Conservation (phyloP, 2,329 filamentous ascomycete species). For the Microdochium nivale region DNA sequence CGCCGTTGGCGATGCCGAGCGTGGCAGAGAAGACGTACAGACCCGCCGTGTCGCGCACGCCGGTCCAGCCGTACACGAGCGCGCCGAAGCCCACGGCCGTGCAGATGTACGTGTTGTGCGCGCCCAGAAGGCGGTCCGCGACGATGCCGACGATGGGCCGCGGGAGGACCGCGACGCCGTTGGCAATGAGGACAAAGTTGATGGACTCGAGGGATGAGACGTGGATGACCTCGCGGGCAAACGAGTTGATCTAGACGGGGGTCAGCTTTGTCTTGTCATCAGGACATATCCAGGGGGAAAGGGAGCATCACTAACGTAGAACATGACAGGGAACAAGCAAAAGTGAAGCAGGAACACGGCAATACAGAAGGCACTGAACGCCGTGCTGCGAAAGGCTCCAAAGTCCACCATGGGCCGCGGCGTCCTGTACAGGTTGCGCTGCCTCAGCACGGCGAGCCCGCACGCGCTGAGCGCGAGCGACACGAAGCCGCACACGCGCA, state of each 20-base stretch:
- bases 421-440: background rate
- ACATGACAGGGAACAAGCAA: background rate
- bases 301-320: background rate
- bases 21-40: slow-evolving; percentile 13
- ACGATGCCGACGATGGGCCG: slow-evolving; percentile 46
- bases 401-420: background rate
- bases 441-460: background rate
- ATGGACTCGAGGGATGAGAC: slow-evolving; percentile 42
- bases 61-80: slow-evolving; percentile 45
- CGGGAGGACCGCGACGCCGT: slow-evolving; percentile 47
- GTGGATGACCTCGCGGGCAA: slow-evolving; percentile 29
- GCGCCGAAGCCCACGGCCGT: slow-evolving; percentile 33
- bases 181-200: slow-evolving; percentile 50
- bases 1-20: slow-evolving; percentile 14
- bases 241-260: slow-evolving; percentile 32
- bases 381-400: background rate
- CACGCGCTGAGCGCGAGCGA: slow-evolving; percentile 13
- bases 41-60: slow-evolving; percentile 23
- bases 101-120: slow-evolving; percentile 44
- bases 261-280: no score
- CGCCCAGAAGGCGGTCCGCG: slow-evolving; percentile 44
- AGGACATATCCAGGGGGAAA: background rate
- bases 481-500: slow-evolving; percentile 31
- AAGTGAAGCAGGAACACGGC: background rate
- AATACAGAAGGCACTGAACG: background rate